Conservation (phyloP, 1,139 yeast genomes). For the Hyphopichia pseudoburtonii region DNA sequence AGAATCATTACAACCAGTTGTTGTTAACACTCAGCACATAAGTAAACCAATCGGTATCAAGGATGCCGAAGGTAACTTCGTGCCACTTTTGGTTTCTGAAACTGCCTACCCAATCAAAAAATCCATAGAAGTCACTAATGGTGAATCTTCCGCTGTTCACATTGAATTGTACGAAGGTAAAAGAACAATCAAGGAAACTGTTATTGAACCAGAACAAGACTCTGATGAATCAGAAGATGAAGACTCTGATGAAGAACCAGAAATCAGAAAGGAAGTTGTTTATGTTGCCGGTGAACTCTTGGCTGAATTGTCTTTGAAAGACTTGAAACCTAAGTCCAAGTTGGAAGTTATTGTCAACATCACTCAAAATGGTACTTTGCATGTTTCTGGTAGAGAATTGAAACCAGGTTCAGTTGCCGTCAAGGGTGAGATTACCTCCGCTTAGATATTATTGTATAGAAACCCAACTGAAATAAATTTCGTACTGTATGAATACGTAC, state of each 20-base stretch:
- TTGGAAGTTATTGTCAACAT: slow-evolving; percentile 83
- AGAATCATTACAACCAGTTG: slow-evolving; percentile 83
- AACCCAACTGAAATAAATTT: no score
- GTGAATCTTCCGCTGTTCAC: slow-evolving; percentile 58
- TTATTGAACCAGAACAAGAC: slow-evolving; percentile 65
- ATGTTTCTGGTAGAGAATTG: slow-evolving; percentile 79
- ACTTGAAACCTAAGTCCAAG: slow-evolving; percentile 63
- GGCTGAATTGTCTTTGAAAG: slow-evolving; percentile 77
- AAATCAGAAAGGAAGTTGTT: slow-evolving; percentile 68
- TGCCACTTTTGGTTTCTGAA: slow-evolving; percentile 74
- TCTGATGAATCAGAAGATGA: slow-evolving; percentile 28
- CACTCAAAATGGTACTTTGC: slow-evolving; percentile 79
- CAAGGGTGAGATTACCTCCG: slow-evolving; percentile 44
- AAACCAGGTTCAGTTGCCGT: slow-evolving; percentile 62
- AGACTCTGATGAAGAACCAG: slow-evolving; percentile 60
- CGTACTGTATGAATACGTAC: no score
- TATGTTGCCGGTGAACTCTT: slow-evolving; percentile 73
- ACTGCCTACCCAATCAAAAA: slow-evolving; percentile 93
- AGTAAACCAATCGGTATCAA: slow-evolving; percentile 82
- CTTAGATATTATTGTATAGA: no score
- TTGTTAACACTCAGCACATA: slow-evolving; percentile 87
- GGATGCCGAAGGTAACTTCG: slow-evolving; percentile 70
- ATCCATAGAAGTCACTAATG: slow-evolving; percentile 64
- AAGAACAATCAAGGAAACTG: slow-evolving; percentile 74
- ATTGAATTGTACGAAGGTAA: slow-evolving; percentile 84